Evolutionary conservation across 192 early-diverging fungal species (phyloP), one percentile per base, ranked within the genome.

Genomic region (Haplosporangium gracile): DNA sequence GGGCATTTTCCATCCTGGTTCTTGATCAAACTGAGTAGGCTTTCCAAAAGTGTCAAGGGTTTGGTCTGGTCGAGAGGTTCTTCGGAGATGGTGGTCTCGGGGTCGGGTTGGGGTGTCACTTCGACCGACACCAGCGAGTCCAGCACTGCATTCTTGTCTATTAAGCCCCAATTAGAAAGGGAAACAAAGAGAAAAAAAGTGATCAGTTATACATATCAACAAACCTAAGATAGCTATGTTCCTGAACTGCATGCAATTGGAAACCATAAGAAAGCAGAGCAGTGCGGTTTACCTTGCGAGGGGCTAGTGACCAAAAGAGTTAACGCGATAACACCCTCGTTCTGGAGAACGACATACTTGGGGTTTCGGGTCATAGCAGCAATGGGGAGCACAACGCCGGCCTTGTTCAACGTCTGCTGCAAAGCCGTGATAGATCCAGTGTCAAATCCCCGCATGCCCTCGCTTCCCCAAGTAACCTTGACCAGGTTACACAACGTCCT

Each of bases 291-390:
- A 88, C 88, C 88, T 80, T 80, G 76, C n/a, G 51, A 34, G 29
- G 88, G 74, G 29, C 86, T 88, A 29, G 89, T 88, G 43, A 90
- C 80, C 40, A 93, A 75, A 49, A 93, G 70, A 0, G 91, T 92
- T 57, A 93, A 81, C 20, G 90, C 90, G 51, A 93, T 89, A 60
- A 92, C 76, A 18, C 91, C 92, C 47, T 93, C 92, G 75, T 91
- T 93, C 72, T 93, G 91, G 4, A 93, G 80, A 16, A 93, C 83
- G 24, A 88, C 74, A 78, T 89, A 93, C 70, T 91, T 91, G 16
- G 92, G 89, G 26, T 89, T 90, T 13, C 89, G 78, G n/a, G 91
- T 79, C 80, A 93, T 76, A 18, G 89, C 89, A 3, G 76, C 75
- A 65, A 93, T 89, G 15, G 83, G 81, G 16, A 79, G 75, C 26